A percentile compares a stretch with the other conserved stretches of the same genome.
These are phyloP conservation scores for Cutaneotrichosporon cavernicola DNA, from an alignment of 1,284 basidiomycete species.

Conservation along the genomic window DNA sequence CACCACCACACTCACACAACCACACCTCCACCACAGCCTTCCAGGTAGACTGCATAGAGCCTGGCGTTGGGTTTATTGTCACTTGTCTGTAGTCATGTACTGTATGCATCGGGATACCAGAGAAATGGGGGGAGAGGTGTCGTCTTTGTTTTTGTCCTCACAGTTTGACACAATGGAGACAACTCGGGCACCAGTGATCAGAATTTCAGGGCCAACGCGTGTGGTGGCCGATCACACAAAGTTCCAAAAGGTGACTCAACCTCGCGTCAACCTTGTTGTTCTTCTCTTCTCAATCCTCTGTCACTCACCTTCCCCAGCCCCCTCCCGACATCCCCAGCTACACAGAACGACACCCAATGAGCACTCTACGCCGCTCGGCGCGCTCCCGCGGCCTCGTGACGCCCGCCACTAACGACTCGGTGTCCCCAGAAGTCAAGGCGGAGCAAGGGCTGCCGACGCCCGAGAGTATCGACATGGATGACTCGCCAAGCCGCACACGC, in stretches of 20 bases:
- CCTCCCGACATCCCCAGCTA: no score
- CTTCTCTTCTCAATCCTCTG: not conserved
- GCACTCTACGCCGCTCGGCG: not conserved
- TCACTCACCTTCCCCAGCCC: no score
- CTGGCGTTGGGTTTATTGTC: slow-evolving; percentile 3
- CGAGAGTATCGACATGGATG: slow-evolving; percentile 21
- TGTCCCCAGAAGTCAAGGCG: slow-evolving; percentile 13
- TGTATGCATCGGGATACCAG: slow-evolving; percentile 9
- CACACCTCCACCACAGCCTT: not conserved
- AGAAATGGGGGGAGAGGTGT: no score
- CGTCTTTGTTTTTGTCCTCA: not conserved
- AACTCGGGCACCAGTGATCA: slow-evolving; percentile 2
- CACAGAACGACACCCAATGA: no score
- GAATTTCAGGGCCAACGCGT: not conserved
- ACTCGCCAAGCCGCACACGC: slow-evolving; percentile 9
- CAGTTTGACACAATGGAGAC: not conserved
- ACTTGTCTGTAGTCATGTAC: slow-evolving; percentile 8
- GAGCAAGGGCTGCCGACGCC: slow-evolving; percentile 18
- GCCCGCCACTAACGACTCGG: not conserved
- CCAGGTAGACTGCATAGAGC: slow-evolving; percentile 7
- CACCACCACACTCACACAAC: slow-evolving; percentile 1
- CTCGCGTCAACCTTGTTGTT: slow-evolving; percentile 2
- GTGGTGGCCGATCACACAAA: not conserved
- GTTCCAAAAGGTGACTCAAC: no score
- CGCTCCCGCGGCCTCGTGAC: slow-evolving; percentile 4